Percentiles rank a stretch among this genome's conserved stretches.
These are phyloP conservation scores for Pestalotiopsis sp. DNA, from an alignment of 2,329 filamentous ascomycete species.

Conservation along the genomic window DNA sequence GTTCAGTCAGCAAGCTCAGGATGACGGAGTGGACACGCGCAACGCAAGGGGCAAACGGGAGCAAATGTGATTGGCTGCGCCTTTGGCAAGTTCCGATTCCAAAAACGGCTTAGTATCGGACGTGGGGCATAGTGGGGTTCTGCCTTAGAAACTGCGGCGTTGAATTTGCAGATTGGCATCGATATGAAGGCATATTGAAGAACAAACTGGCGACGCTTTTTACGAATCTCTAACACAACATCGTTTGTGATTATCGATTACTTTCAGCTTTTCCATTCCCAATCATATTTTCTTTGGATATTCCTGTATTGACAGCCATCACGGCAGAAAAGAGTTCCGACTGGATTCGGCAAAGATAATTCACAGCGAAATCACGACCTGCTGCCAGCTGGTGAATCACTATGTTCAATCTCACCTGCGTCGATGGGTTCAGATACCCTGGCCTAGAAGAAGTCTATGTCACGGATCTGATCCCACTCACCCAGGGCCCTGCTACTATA, in stretches of 20 bases:
- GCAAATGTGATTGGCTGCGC: not conserved
- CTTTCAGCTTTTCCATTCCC: not conserved
- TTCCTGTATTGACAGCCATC: not conserved
- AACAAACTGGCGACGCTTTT: not conserved
- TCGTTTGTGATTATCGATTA: not conserved
- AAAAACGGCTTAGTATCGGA: not conserved
- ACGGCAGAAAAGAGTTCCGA: not conserved
- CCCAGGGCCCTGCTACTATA: constrained; percentile 60
- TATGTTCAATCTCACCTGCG: constrained; percentile 46
- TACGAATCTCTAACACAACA: no score
- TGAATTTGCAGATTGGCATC: not conserved
- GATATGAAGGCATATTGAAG: not conserved
- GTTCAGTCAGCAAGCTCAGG: not conserved
- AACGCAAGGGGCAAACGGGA: not conserved
- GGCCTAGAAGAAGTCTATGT: constrained; percentile 54
- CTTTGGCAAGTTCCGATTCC: not conserved
- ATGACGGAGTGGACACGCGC: not conserved
- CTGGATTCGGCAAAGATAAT: not conserved
- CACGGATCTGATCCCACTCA: constrained; percentile 57
- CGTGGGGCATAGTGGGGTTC: not conserved
- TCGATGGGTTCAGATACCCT: constrained; percentile 42
- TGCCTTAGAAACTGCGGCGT: not conserved
- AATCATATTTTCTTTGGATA: not conserved
- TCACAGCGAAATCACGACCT: not conserved
- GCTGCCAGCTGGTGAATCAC: not conserved